Percentiles rank a stretch among this genome's conserved stretches.
phyloP scores from a whole-genome alignment of 2,329 filamentous ascomycete genomes.

The Cytospora schulzeri region DNA sequence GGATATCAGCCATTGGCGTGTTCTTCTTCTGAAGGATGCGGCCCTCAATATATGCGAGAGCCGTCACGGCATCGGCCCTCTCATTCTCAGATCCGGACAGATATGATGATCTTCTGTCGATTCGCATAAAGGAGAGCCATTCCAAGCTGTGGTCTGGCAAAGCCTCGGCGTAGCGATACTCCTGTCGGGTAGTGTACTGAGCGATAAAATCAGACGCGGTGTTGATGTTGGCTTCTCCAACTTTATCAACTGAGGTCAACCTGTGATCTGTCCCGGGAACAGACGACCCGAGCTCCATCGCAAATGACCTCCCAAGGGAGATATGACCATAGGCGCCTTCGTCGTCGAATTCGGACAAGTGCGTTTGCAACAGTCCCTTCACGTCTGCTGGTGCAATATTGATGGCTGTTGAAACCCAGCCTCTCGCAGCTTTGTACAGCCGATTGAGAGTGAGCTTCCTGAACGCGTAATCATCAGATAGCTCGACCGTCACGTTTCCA shows the following conservation, averaged over 20 bases:
- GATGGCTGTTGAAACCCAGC: conserved; percentile 80
- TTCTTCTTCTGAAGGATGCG: conserved; percentile 69
- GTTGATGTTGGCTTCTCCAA: conserved; percentile 77
- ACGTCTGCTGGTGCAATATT: conserved; percentile 88
- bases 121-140: conserved; percentile 62
- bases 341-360: conserved; percentile 92
- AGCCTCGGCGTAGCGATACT: conserved; percentile 86
- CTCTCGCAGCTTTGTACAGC: conserved; percentile 74
- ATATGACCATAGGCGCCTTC: conserved; percentile 90
- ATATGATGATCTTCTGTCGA: conserved; percentile 55
- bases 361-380: conserved; percentile 93
- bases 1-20: conserved; percentile 73
- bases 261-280: conserved; percentile 87
- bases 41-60: conserved; percentile 72
- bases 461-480: conserved; percentile 91
- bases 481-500: conserved; percentile 78
- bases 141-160: conserved; percentile 69
- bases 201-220: conserved; percentile 95
- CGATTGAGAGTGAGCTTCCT: conserved; percentile 77
- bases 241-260: conserved; percentile 76
- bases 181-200: conserved; percentile 94
- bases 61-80: conserved; percentile 61
- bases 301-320: conserved; percentile 90
- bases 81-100: conserved; percentile 55
- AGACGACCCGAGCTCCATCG: conserved; percentile 84